Evolutionary conservation across 2,329 filamentous ascomycete species (phyloP).

Genomic region (Colletotrichum sp.): DNA sequence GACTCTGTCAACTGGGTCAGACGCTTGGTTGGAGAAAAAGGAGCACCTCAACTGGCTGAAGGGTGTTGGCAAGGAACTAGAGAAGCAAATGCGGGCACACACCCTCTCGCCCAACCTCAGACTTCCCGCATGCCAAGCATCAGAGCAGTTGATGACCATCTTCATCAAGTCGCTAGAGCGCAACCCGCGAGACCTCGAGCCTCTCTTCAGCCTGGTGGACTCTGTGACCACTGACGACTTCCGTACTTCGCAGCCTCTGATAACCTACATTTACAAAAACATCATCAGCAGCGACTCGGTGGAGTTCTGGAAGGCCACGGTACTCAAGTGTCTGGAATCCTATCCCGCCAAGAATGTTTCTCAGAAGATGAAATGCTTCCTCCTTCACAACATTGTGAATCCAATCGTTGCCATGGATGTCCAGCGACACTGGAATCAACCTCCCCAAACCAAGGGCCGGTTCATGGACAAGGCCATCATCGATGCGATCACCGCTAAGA

Average conservation of each 20-base stretch:
- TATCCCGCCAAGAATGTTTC: slow-evolving; percentile 80
- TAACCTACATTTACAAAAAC: slow-evolving; percentile 81
- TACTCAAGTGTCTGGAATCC: slow-evolving; percentile 85
- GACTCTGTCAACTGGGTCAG: slow-evolving; percentile 66
- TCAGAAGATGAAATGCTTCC: slow-evolving; percentile 91
- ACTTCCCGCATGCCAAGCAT: slow-evolving; percentile 85
- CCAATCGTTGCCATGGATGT: slow-evolving; percentile 97
- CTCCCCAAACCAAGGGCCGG: slow-evolving; percentile 60
- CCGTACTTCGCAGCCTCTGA: slow-evolving; percentile 75
- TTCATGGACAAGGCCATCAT: slow-evolving; percentile 88
- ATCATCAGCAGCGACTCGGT: slow-evolving; percentile 86
- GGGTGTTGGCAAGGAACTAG: slow-evolving; percentile 76
- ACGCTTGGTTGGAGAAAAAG: slow-evolving; percentile 73
- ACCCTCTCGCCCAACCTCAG: slow-evolving; percentile 74
- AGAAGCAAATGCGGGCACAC: slow-evolving; percentile 73
- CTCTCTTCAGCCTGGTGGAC: slow-evolving; percentile 84
- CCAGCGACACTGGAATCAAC: slow-evolving; percentile 76
- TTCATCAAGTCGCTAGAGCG: slow-evolving; percentile 80
- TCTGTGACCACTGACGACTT: slow-evolving; percentile 83
- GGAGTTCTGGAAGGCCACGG: slow-evolving; percentile 81
- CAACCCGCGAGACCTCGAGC: slow-evolving; percentile 77
- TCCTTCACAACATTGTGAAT: slow-evolving; percentile 91
- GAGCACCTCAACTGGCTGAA: slow-evolving; percentile 65
- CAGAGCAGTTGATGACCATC: slow-evolving; percentile 85
- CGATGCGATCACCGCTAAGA: slow-evolving; percentile 86